These are phyloP conservation scores for Trametes cingulata DNA, from an alignment of 768 basidiomycete species.

Conservation along the genomic window DNA sequence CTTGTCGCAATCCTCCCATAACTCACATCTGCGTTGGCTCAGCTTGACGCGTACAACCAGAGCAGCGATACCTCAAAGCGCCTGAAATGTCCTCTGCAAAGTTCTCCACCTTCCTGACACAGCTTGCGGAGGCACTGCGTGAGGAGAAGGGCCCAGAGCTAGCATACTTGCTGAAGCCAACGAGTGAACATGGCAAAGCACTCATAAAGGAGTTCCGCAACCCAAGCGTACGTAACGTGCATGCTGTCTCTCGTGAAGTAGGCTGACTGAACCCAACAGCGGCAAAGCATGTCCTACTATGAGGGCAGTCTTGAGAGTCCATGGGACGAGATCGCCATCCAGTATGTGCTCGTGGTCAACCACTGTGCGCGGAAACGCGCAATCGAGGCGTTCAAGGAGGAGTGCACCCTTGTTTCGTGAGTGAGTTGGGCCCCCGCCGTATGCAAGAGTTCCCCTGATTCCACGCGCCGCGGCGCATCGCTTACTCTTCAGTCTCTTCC, in stretches of 20 bases:
- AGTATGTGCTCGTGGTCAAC: slow-evolving; percentile 75
- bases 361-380: slow-evolving; percentile 67
- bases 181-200: slow-evolving; percentile 76
- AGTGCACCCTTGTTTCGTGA: slow-evolving; percentile 74
- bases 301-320: slow-evolving; percentile 67
- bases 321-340: slow-evolving; percentile 86
- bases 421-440: slow-evolving; percentile 33
- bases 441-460: slow-evolving; percentile 14
- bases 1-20: too few relatives aligned
- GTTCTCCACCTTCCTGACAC: slow-evolving; percentile 59
- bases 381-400: slow-evolving; percentile 78
- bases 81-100: slow-evolving; percentile 34
- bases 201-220: slow-evolving; percentile 72
- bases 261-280: neutral
- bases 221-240: slow-evolving; percentile 39
- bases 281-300: slow-evolving; percentile 42
- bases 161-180: slow-evolving; percentile 74
- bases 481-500: slow-evolving; percentile 56
- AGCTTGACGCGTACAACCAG: too few relatives aligned
- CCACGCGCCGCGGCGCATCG: neutral
- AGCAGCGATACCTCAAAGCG: too few relatives aligned
- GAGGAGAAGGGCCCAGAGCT: slow-evolving; percentile 68
- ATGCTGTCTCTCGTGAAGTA: neutral
- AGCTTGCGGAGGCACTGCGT: slow-evolving; percentile 61
- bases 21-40: too few relatives aligned